Evolutionary conservation across 2,329 filamentous ascomycete species (phyloP).

Genomic region (Fusarium kyushuense): DNA sequence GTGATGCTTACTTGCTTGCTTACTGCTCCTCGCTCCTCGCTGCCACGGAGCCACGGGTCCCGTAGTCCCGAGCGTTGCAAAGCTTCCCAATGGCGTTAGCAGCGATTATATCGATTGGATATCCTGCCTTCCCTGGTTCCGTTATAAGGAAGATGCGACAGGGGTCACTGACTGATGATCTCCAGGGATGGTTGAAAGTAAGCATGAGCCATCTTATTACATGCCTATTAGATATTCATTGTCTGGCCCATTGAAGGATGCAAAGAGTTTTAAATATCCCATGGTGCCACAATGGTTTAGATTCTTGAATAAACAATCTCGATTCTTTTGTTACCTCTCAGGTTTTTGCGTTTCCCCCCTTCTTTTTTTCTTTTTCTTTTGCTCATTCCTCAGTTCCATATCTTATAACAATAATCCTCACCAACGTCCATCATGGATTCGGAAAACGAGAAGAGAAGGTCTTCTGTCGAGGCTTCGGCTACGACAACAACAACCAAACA

Average conservation of each 20-base stretch:
- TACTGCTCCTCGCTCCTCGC: constrained; percentile 20
- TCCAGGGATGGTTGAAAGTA: neutral
- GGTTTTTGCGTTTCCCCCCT: too few species aligned
- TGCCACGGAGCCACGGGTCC: constrained; percentile 32
- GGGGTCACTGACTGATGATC: neutral
- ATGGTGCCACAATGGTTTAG: neutral
- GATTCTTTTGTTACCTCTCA: neutral
- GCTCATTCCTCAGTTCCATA: neutral
- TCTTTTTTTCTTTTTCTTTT: neutral
- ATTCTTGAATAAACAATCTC: neutral
- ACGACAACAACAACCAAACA: constrained; percentile 12
- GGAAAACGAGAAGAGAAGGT: constrained; percentile 14
- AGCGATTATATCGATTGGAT: constrained; percentile 16
- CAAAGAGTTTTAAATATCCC: constrained; percentile 1
- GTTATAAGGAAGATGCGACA: neutral
- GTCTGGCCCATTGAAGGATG: neutral
- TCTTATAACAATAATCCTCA: neutral
- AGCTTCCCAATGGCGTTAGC: neutral
- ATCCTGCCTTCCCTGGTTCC: constrained; percentile 1
- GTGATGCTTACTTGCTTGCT: neutral
- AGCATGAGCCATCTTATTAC: constrained; percentile 3
- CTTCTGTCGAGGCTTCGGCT: constrained; percentile 5
- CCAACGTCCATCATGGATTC: constrained; percentile 3
- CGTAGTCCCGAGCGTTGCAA: constrained; percentile 17
- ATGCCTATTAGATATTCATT: neutral